Conservation (phyloP, 2,329 filamentous ascomycete species). For the Sporothrix curviconia region DNA sequence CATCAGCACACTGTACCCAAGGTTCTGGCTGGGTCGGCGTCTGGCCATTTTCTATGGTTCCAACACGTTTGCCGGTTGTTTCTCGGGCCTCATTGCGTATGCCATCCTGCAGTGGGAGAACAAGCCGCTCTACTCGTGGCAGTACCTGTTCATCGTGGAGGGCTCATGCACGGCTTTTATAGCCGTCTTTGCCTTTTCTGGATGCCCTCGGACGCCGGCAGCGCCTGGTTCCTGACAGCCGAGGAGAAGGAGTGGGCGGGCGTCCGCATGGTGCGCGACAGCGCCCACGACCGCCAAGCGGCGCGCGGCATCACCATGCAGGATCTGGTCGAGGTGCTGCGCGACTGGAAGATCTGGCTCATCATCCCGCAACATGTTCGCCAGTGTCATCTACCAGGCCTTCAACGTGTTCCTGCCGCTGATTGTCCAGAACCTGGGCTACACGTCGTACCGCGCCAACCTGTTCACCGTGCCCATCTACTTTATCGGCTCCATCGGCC, state of each 20-base stretch:
- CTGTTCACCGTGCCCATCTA: constrained; percentile 15
- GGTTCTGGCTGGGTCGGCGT: constrained; percentile 48
- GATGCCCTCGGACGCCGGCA: constrained; percentile 66
- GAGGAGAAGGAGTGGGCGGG: constrained; percentile 29
- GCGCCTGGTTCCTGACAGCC: constrained; percentile 33
- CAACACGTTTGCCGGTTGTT: constrained; percentile 3
- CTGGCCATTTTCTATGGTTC: constrained; percentile 45
- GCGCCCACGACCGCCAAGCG: not conserved
- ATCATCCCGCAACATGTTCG: constrained; percentile 13
- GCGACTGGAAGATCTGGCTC: constrained; percentile 13
- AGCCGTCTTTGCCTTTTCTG: constrained; percentile 39
- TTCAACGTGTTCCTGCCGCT: constrained; percentile 13
- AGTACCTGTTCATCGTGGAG: constrained; percentile 41
- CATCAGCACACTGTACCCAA: constrained; percentile 51
- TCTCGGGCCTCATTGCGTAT: constrained; percentile 23
- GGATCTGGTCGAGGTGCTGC: constrained; percentile 7
- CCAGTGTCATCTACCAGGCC: constrained; percentile 9
- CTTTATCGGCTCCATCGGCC: constrained; percentile 48
- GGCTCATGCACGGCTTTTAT: constrained; percentile 33
- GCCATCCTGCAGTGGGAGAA: constrained; percentile 33
- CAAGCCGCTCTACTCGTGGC: constrained; percentile 32
- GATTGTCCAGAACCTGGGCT: constrained; percentile 18
- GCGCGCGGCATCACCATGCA: constrained; percentile 2
- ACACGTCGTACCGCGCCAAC: constrained; percentile 8
- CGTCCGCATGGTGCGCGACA: constrained; percentile 10